Percentiles rank a stretch among this genome's conserved stretches.
Evolutionary conservation across 805 yeast genomes (phyloP).

Genomic region (Saccharomycopsis oosterbeekiorum): DNA sequence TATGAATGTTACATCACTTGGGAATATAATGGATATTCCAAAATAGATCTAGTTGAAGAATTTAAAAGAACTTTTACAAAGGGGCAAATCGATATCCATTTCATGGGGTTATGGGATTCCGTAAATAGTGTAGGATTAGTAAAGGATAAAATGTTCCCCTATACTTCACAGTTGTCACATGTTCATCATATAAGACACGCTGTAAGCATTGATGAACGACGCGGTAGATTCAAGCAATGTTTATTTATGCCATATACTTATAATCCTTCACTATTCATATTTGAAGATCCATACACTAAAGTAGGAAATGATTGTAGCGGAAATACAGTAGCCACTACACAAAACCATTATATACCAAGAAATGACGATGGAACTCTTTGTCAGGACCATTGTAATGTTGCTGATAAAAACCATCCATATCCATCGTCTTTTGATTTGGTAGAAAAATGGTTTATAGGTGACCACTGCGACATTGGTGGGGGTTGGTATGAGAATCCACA

Average conservation of each 20-base stretch:
- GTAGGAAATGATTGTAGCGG: constrained; percentile 7
- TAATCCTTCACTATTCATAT: constrained; percentile 23
- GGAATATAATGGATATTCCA: constrained; percentile 27
- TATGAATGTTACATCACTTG: constrained; percentile 55
- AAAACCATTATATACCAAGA: background rate
- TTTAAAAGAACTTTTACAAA: constrained; percentile 47
- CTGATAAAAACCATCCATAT: background rate
- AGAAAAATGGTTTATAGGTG: constrained; percentile 62
- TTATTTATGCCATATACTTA: constrained; percentile 38
- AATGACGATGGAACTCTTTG: background rate
- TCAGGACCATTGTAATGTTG: background rate
- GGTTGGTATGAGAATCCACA: constrained; percentile 42
- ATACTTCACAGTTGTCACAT: constrained; percentile 37
- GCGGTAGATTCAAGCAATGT: constrained; percentile 53
- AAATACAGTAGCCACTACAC: constrained; percentile 1
- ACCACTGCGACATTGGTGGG: constrained; percentile 63
- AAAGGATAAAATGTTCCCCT: constrained; percentile 50
- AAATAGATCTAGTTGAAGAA: constrained; percentile 32
- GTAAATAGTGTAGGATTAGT: constrained; percentile 57
- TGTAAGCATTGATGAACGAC: constrained; percentile 54
- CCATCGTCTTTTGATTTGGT: constrained; percentile 26
- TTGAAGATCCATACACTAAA: constrained; percentile 13
- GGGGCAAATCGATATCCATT: constrained; percentile 35
- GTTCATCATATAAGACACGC: constrained; percentile 60
- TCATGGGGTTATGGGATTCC: constrained; percentile 63